Percentiles rank a stretch among this genome's conserved stretches.
Evolutionary conservation across 169 alveolate genomes (phyloP).

Genomic region (Neospora caninum): DNA sequence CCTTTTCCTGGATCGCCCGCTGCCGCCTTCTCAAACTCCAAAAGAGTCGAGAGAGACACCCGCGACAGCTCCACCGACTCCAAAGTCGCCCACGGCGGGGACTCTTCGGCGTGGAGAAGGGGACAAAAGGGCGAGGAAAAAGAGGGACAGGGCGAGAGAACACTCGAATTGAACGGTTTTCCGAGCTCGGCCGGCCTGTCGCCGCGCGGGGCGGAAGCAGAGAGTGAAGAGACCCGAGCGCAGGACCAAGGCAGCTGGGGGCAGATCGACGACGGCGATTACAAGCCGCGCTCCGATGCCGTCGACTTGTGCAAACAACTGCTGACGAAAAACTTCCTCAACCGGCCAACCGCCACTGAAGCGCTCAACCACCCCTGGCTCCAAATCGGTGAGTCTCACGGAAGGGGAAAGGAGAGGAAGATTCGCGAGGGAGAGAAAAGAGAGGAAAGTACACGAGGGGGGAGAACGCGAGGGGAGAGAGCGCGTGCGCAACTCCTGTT

Average conservation of each 20-base stretch:
- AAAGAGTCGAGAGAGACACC: too few species aligned
- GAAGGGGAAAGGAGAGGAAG: too few species aligned
- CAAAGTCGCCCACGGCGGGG: background rate
- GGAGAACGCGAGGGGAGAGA: too few species aligned
- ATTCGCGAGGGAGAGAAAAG: too few species aligned
- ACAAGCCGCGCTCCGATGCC: background rate
- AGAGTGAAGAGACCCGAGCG: background rate
- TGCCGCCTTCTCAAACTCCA: too few species aligned
- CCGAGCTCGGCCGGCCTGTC: background rate
- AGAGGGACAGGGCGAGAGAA: background rate
- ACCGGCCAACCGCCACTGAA: constrained; percentile 27
- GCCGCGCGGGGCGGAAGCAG: background rate
- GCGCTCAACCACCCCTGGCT: constrained; percentile 33
- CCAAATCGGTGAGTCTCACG: background rate
- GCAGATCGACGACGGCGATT: constrained; percentile 13
- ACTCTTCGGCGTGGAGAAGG: background rate
- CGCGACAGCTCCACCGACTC: background rate
- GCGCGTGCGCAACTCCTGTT: background rate
- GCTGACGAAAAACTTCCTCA: constrained; percentile 10
- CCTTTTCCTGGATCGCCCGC: too few species aligned
- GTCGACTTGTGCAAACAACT: constrained; percentile 22
- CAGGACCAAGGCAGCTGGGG: background rate
- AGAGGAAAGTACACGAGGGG: too few species aligned
- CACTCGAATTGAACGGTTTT: too few species aligned
- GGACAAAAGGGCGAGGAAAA: background rate